phyloP scores from a whole-genome alignment of 1,284 basidiomycete genomes.

The Trametes versicolor region DNA sequence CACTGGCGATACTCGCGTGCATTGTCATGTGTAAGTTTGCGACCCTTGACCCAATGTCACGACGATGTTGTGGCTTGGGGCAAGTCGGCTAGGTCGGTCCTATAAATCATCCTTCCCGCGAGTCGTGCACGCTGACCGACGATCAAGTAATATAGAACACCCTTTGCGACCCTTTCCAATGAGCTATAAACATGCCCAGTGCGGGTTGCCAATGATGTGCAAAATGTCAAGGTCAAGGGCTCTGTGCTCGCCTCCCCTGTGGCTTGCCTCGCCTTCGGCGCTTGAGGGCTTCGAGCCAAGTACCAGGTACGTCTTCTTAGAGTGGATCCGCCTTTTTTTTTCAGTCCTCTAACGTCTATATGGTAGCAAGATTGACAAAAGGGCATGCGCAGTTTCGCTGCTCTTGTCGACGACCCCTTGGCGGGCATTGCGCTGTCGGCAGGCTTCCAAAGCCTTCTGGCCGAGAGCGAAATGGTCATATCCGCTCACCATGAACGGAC shows the following conservation, averaged over 20 bases:
- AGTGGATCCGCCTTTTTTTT: too few species aligned
- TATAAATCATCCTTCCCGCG: not conserved
- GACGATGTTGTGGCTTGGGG: not conserved
- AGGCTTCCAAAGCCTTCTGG: not conserved
- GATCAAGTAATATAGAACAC: not conserved
- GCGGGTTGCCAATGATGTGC: too few species aligned
- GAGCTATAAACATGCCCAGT: too few species aligned
- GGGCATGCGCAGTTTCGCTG: not conserved
- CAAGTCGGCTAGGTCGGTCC: not conserved
- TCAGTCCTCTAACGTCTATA: too few species aligned
- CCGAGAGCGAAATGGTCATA: conserved; percentile 1
- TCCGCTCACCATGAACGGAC: conserved; percentile 3
- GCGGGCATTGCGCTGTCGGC: not conserved
- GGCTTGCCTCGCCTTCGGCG: too few species aligned
- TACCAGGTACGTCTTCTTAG: too few species aligned
- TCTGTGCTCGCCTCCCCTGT: too few species aligned
- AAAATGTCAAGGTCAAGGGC: too few species aligned
- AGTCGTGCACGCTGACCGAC: not conserved
- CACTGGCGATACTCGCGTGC: not conserved
- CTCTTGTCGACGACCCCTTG: not conserved
- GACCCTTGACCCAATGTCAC: not conserved
- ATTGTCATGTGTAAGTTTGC: not conserved
- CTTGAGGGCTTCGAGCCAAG: too few species aligned
- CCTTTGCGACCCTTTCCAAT: too few species aligned
- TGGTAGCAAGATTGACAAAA: not conserved